These are phyloP conservation scores for Fraxinus nigra DNA, from an alignment of 305 asterid species.

Conservation along the genomic window DNA sequence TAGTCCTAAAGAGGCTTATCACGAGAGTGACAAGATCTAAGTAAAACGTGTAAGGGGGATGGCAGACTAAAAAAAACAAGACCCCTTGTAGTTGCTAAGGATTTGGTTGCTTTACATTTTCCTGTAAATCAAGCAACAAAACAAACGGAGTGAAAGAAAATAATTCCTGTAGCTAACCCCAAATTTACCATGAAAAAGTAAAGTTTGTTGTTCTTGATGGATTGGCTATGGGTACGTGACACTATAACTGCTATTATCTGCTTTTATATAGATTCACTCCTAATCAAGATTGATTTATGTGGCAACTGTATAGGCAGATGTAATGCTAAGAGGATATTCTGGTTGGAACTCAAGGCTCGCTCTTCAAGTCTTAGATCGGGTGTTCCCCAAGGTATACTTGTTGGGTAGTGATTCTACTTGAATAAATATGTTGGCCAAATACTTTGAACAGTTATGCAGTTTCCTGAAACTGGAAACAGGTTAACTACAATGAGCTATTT, in stretches of 20 bases:
- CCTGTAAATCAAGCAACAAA: not conserved
- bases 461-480: not conserved
- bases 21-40: not conserved
- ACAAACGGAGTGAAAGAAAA: not conserved
- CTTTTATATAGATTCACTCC: not conserved
- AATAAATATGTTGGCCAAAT: not conserved
- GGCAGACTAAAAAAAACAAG: not conserved
- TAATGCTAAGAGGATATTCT: slow-evolving; percentile 72
- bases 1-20: not conserved
- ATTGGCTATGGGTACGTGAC: not conserved
- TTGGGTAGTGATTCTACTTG: not conserved
- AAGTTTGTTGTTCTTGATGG: not conserved
- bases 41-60: not conserved
- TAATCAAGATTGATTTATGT: not conserved
- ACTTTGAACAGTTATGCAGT: not conserved
- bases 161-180: not conserved
- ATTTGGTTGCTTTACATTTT: not conserved
- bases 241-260: not conserved
- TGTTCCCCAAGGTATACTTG: slow-evolving; percentile 70
- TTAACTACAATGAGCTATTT: not conserved
- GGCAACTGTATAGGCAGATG: slow-evolving; percentile 56
- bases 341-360: slow-evolving; percentile 92
- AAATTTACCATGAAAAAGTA: not conserved
- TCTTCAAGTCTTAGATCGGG: slow-evolving; percentile 55
- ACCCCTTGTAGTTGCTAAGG: not conserved